Conservation (phyloP, 2,329 filamentous ascomycete species). For the Diplodia intermedia region DNA sequence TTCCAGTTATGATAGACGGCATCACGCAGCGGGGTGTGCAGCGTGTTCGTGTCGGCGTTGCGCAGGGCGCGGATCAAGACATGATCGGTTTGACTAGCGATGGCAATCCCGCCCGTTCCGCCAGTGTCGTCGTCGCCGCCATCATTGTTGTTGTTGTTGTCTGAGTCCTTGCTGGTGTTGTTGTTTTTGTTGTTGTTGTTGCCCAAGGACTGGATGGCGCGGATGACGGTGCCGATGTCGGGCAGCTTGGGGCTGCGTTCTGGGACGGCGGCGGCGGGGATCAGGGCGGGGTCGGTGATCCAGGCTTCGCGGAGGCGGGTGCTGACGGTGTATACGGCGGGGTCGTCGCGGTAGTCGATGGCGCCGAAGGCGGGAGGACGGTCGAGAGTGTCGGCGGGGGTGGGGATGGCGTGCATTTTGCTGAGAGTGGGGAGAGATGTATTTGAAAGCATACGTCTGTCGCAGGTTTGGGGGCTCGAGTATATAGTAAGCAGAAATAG, state of each 20-base stretch:
- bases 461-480: too few species aligned
- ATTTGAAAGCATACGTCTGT: not conserved
- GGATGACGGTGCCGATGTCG: not conserved
- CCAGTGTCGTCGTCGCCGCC: not conserved
- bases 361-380: not conserved
- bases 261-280: not conserved
- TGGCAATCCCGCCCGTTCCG: too few species aligned
- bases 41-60: not conserved
- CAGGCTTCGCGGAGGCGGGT: conserved; percentile 19
- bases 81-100: not conserved
- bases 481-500: not conserved
- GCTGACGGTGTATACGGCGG: conserved; percentile 6
- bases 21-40: conserved; percentile 7
- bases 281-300: not conserved
- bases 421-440: not conserved
- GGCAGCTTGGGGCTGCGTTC: not conserved
- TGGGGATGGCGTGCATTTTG: not conserved
- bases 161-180: too few species aligned
- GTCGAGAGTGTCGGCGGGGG: not conserved
- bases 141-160: not conserved
- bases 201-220: not conserved
- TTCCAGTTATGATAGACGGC: conserved; percentile 9
- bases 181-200: not conserved
- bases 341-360: conserved; percentile 13
- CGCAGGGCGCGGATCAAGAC: not conserved